phyloP scores from a whole-genome alignment of 495 filamentous ascomycete species.

The Neurospora sp. region DNA sequence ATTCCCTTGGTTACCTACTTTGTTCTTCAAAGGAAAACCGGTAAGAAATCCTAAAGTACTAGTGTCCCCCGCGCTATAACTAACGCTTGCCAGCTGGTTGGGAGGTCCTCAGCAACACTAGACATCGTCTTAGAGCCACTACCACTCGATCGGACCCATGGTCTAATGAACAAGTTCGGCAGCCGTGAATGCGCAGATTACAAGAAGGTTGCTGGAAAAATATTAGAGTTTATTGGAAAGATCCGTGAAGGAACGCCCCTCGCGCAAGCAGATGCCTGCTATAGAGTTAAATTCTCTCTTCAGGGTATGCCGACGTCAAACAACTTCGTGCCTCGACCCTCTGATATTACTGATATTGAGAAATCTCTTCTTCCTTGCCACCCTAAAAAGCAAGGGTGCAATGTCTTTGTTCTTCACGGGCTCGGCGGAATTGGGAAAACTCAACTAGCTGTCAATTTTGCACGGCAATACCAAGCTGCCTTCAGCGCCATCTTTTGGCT shows the following conservation, averaged over 20 bases:
- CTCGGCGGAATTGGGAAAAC: no score
- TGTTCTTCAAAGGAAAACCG: conserved; percentile 6
- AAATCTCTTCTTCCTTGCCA: no score
- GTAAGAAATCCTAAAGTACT: conserved; percentile 4
- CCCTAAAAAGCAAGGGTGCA: no score
- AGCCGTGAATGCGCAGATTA: conserved; percentile 11
- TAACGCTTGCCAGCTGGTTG: conserved; percentile 13
- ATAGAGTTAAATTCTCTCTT: no score
- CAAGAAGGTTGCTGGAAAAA: conserved; percentile 8
- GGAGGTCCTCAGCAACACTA: conserved; percentile 7
- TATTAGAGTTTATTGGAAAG: conserved; percentile 10
- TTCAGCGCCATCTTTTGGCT: no score
- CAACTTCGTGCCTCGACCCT: no score
- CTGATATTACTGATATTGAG: no score
- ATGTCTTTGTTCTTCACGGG: no score
- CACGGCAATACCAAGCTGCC: no score
- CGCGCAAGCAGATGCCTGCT: conserved; percentile 1
- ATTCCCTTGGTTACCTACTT: conserved; percentile 9
- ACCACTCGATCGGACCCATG: conserved; percentile 16
- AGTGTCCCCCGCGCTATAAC: neutral
- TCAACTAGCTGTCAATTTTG: no score
- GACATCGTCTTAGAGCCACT: conserved; percentile 12
- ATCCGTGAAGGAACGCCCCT: conserved; percentile 11
- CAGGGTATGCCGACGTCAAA: no score
- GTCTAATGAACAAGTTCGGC: conserved; percentile 18